Evolutionary conservation across 192 early-diverging fungal genomes (phyloP).

Genomic region (Backusella circina): DNA sequence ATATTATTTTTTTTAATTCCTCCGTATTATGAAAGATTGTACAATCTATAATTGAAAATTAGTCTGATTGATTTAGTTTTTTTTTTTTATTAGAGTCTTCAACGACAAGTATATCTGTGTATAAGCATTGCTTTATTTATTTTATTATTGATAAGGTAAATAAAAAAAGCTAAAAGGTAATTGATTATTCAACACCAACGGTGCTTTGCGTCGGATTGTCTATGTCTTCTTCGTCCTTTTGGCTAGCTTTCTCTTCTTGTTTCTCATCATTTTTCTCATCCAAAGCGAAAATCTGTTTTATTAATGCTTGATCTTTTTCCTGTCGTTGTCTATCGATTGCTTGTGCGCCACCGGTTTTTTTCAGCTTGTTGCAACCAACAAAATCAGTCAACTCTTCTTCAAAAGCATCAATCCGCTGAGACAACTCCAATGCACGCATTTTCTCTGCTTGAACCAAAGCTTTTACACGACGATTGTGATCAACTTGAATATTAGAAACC

Average conservation of each 20-base stretch:
- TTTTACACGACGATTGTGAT: conserved; percentile 56
- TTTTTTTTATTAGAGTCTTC: background rate
- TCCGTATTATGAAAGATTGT: no score
- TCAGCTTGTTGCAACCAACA: conserved; percentile 57
- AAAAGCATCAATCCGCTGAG: conserved; percentile 68
- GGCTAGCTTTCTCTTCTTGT: background rate
- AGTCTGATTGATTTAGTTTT: background rate
- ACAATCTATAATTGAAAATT: no score
- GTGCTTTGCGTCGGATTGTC: no score
- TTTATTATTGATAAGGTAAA: no score
- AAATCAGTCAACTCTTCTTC: conserved; percentile 66
- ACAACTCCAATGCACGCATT: conserved; percentile 55
- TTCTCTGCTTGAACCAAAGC: conserved; percentile 64
- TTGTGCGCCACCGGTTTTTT: conserved; percentile 71
- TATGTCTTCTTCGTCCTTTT: background rate
- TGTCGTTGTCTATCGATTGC: conserved; percentile 62
- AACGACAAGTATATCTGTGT: background rate
- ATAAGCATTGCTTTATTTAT: background rate
- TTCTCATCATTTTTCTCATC: background rate
- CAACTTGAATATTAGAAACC: conserved; percentile 58
- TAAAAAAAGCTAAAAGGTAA: background rate
- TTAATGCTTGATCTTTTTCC: conserved; percentile 58
- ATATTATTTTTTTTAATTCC: no score
- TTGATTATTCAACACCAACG: no score
- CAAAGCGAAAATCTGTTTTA: conserved; percentile 45